A percentile compares a stretch with the other conserved stretches of the same genome.
Conservation (phyloP, 768 basidiomycete genomes). For the Mycena chlorophos region DNA sequence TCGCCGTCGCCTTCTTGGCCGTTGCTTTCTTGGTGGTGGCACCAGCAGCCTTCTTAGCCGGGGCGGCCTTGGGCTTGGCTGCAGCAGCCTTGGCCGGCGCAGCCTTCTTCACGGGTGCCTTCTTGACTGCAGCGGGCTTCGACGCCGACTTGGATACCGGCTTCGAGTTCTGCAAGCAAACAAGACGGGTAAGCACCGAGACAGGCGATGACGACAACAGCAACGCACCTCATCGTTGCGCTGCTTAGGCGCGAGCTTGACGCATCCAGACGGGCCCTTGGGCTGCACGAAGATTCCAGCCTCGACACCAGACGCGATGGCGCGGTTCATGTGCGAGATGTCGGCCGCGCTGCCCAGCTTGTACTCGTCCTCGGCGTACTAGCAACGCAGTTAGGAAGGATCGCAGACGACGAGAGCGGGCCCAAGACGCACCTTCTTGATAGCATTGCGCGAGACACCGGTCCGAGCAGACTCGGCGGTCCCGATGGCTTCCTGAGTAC, state of each 20-base stretch:
- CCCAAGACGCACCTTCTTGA: constrained; percentile 78
- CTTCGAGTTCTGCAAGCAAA: constrained; percentile 1
- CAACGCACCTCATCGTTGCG: not conserved
- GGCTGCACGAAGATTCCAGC: constrained; percentile 37
- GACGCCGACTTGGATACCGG: not conserved
- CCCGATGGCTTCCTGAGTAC: constrained; percentile 66
- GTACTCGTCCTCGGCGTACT: constrained; percentile 87
- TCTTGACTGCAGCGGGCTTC: constrained; percentile 1
- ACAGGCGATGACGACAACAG: not conserved
- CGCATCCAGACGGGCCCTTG: constrained; percentile 56
- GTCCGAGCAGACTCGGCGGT: constrained; percentile 61
- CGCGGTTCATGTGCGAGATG: constrained; percentile 69
- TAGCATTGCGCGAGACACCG: constrained; percentile 73
- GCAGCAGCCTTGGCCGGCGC: constrained; percentile 1
- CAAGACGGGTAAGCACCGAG: not conserved
- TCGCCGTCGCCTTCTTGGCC: not conserved
- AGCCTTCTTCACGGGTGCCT: constrained; percentile 6
- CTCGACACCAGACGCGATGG: constrained; percentile 71
- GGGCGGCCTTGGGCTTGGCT: constrained; percentile 4
- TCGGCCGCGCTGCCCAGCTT: constrained; percentile 67
- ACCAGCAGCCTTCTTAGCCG: constrained; percentile 6
- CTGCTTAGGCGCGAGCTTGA: constrained; percentile 61
- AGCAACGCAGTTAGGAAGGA: constrained; percentile 20
- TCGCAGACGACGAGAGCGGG: not conserved
- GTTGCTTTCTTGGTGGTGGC: constrained; percentile 1